Base-by-base conservation (phyloP, 441 rosid species). In the Populus tomentosa region DNA sequence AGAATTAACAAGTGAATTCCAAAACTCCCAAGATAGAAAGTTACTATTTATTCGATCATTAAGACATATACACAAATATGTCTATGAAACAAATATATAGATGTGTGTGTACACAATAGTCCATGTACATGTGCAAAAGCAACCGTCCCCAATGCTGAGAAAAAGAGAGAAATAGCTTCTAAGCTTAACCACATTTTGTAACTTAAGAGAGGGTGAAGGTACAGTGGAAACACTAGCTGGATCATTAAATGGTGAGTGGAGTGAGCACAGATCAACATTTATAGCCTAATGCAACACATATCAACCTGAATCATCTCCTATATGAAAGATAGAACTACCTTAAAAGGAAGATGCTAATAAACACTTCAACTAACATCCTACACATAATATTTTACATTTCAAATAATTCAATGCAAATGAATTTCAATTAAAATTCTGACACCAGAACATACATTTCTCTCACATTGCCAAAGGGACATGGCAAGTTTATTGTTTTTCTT, bases 261-360 rank as follows among this genome's bases (percentile, higher is more conserved):
- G 32, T 5, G 56, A 63, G 18, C 61, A 18, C 35, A 30, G 40
- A 26, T 74, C 61, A 14, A 32, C 24, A 35, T 61, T 14, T 62
- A 61, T 35, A 33, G 42, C 24, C 46, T 11, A 36, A 14, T 36
- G 24, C 53, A 21, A 73, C 16, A 64, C 4, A n/a, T 26, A 61
- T 59, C 56, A 21, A 73, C 16, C 36, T 61, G 33, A n/a, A 62
- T 23, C 62, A 74, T 38, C 10, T 7, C 42, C 72, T 21, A 23
- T 2, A 24, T 38, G 69, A 64, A 74, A 64, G 36, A 38, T 11
- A 40, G 76, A 62, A 13, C 76, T 50, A 62, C 69, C 75, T 62
- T 35, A 72, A 35, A 18, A 14, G 7, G 18, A 14, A 33, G 69
- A 73, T 35, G 67, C 21, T 46, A 35, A 21, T 3, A 62, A 10